Evolutionary conservation across 2,329 filamentous ascomycete genomes (phyloP).

Genomic region (Botryotinia globosa): DNA sequence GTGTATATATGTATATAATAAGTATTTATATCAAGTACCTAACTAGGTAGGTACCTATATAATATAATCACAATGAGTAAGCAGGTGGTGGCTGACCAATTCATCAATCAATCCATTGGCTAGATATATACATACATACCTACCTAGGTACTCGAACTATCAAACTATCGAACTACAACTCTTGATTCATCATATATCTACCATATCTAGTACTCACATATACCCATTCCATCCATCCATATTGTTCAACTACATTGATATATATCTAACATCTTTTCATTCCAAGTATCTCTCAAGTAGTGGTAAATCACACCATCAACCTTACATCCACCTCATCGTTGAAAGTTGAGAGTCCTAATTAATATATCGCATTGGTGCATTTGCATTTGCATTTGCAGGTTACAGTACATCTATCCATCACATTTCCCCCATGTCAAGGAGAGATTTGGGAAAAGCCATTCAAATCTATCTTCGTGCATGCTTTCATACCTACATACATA

Average conservation of each 20-base stretch:
- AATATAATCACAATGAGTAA: neutral
- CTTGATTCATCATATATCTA: too few relatives aligned
- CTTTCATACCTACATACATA: neutral
- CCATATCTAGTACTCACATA: too few relatives aligned
- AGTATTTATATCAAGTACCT: neutral
- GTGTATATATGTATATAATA: neutral
- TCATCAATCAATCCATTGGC: neutral
- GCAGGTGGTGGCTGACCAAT: neutral
- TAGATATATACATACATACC: neutral
- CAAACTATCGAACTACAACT: neutral
- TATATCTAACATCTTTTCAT: neutral
- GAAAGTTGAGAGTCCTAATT: neutral
- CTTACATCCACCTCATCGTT: neutral
- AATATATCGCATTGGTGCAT: neutral
- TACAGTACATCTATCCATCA: conserved; percentile 13
- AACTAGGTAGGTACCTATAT: neutral
- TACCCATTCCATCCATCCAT: neutral
- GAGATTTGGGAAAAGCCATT: neutral
- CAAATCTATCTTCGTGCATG: neutral
- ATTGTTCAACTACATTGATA: neutral
- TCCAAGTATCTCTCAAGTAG: neutral
- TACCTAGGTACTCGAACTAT: neutral
- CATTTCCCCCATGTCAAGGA: conserved; percentile 5
- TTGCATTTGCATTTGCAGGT: conserved; percentile 7
- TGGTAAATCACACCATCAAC: neutral